Percentiles rank a stretch among this genome's conserved stretches.
Evolutionary conservation across 495 filamentous ascomycete genomes (phyloP).

Genomic region (Symbiotaphrina buchneri): DNA sequence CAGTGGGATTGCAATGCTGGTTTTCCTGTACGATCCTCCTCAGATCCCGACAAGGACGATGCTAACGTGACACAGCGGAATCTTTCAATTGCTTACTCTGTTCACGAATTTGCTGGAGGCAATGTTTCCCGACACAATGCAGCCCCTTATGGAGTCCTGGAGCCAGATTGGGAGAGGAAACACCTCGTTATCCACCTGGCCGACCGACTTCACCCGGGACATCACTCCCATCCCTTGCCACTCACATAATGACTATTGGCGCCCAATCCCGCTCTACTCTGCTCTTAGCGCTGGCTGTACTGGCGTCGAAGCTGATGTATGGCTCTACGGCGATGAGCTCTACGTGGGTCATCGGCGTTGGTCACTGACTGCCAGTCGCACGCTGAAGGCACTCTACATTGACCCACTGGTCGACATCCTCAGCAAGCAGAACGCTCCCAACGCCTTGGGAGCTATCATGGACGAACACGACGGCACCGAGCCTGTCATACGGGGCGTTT

Average conservation of each 20-base stretch:
- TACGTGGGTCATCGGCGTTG: conserved; percentile 35
- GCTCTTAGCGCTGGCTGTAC: conserved; percentile 46
- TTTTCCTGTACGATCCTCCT: no score
- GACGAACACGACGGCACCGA: not conserved
- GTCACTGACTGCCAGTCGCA: conserved; percentile 26
- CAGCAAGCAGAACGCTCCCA: conserved; percentile 21
- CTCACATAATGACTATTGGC: conserved; percentile 29
- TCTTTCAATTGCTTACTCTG: no score
- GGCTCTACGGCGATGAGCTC: conserved; percentile 49
- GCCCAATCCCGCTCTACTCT: conserved; percentile 38
- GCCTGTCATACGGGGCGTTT: conserved; percentile 22
- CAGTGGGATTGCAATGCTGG: no score
- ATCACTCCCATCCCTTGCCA: conserved; percentile 39
- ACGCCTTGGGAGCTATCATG: conserved; percentile 13
- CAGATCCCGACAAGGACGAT: no score
- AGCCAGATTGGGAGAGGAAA: no score
- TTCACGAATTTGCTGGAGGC: no score
- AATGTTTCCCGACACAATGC: no score
- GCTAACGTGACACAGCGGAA: no score
- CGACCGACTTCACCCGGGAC: conserved; percentile 53
- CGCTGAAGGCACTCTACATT: conserved; percentile 39
- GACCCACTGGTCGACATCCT: conserved; percentile 36
- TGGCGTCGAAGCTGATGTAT: conserved; percentile 71
- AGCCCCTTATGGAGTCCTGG: no score
- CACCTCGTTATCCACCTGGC: conserved; percentile 19